Conservation (phyloP, 192 early-diverging fungal species). For the Hyaloraphidium curvatum region DNA sequence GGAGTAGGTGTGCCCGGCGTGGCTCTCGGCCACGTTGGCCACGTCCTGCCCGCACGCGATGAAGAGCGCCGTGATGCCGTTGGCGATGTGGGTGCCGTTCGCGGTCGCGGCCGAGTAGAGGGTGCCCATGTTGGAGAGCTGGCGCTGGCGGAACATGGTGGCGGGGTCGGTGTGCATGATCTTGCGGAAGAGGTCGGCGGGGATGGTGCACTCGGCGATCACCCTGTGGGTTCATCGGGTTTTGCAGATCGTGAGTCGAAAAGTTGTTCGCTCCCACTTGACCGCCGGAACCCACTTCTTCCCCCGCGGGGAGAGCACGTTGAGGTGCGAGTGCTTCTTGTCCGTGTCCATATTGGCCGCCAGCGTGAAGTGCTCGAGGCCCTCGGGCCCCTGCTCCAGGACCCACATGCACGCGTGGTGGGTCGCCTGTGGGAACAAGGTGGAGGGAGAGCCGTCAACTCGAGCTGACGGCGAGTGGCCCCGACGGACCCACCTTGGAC, state of each 20-base stretch:
- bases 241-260: too few relatives aligned
- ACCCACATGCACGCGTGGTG: neutral
- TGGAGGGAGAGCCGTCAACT: neutral
- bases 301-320: neutral
- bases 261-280: too few relatives aligned
- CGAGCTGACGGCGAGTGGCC: too few relatives aligned
- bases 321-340: neutral
- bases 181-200: neutral
- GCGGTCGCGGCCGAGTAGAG: neutral
- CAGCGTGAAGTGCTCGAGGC: neutral
- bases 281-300: neutral
- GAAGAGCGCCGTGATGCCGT: neutral
- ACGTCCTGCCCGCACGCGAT: neutral
- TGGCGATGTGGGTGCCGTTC: neutral
- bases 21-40: neutral
- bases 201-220: neutral
- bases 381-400: neutral
- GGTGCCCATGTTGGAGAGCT: neutral
- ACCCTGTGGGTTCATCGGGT: too few relatives aligned
- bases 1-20: neutral
- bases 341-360: neutral
- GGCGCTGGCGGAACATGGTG: neutral
- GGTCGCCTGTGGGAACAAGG: neutral
- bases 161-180: neutral
- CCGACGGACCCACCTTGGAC: neutral